These are phyloP conservation scores for Cephaloascus fragrans DNA, from an alignment of 805 yeast species.

Conservation along the genomic window DNA sequence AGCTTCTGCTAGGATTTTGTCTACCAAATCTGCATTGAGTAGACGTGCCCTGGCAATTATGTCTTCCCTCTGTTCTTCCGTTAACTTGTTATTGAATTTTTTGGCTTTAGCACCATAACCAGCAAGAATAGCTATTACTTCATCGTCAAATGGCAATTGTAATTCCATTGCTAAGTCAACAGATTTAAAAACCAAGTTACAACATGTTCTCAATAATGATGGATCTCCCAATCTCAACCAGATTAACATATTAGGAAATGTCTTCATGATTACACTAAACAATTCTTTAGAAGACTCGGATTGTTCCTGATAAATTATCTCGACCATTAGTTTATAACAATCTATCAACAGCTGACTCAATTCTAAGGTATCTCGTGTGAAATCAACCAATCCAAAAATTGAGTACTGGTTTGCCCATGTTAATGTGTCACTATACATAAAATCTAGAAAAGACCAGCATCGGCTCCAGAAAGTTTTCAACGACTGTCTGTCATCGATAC, in stretches of 20 bases:
- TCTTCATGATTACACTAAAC: constrained; percentile 44
- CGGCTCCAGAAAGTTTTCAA: constrained; percentile 49
- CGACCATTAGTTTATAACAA: constrained; percentile 41
- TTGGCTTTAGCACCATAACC: constrained; percentile 59
- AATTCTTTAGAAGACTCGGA: constrained; percentile 2
- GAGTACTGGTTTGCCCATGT: constrained; percentile 66
- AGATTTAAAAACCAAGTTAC: constrained; percentile 54
- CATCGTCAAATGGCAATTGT: constrained; percentile 38
- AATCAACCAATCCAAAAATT: constrained; percentile 54
- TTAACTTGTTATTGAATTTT: constrained; percentile 59
- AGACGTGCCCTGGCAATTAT: constrained; percentile 52
- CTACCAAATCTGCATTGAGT: constrained; percentile 46
- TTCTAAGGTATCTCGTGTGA: constrained; percentile 81
- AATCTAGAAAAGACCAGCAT: constrained; percentile 64
- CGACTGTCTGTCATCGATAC: constrained; percentile 8
- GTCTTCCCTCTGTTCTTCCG: constrained; percentile 54
- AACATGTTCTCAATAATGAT: constrained; percentile 65
- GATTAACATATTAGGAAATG: constrained; percentile 58
- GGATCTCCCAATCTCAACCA: constrained; percentile 82
- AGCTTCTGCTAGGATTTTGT: constrained; percentile 33
- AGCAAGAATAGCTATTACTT: constrained; percentile 46
- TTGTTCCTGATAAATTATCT: constrained; percentile 6
- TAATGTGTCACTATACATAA: constrained; percentile 58
- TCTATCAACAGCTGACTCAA: constrained; percentile 60
- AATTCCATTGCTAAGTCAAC: constrained; percentile 55